A percentile compares a stretch with the other conserved stretches of the same genome.
Evolutionary conservation across 306 rosid genomes (phyloP).

Genomic region (Rosa rugosa): DNA sequence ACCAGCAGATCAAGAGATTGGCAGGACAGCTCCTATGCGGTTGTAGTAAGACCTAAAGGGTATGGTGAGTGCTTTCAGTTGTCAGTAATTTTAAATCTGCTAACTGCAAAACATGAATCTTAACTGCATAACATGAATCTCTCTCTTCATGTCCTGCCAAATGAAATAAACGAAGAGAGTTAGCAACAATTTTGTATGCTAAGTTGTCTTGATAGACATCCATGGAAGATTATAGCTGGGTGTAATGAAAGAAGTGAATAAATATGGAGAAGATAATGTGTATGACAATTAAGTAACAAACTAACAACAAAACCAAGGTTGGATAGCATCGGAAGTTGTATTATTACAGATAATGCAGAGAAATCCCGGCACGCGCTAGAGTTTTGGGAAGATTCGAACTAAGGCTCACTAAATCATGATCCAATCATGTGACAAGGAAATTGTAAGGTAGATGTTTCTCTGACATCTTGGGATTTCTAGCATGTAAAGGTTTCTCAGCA

Average conservation of each 20-base stretch:
- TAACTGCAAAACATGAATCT: background rate
- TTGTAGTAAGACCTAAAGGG: background rate
- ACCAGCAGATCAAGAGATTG: background rate
- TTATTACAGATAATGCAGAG: background rate
- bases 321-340: background rate
- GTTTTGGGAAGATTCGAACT: background rate
- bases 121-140: background rate
- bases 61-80: background rate
- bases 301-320: background rate
- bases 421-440: background rate
- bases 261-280: background rate
- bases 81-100: background rate
- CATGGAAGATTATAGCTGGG: background rate
- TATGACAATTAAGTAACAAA: background rate
- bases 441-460: background rate
- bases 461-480: background rate
- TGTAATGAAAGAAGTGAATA: too few relatives aligned
- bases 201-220: background rate
- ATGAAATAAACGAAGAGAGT: background rate
- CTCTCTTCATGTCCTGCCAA: conserved; percentile 4
- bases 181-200: background rate
- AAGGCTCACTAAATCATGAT: background rate
- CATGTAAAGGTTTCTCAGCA: background rate
- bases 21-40: background rate
- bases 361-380: background rate